These are phyloP conservation scores for Cydonia oblonga DNA, from an alignment of 331 rosid species.

Conservation along the genomic window DNA sequence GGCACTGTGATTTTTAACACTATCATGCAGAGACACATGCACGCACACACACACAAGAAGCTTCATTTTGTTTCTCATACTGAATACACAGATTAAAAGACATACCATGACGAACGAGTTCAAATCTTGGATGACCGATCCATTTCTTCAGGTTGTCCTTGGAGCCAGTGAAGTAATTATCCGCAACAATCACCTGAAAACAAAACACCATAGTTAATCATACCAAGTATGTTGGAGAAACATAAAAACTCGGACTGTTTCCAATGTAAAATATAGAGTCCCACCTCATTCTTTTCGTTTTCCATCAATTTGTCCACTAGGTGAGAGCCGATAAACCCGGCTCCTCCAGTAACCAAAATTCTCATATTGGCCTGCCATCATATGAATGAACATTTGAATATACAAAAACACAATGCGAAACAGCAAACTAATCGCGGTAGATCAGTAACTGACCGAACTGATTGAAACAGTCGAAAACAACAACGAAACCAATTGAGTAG, in stretches of 20 bases:
- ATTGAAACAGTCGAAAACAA: neutral
- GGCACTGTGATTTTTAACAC: neutral
- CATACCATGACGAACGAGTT: conserved; percentile 45
- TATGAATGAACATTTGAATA: neutral
- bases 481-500: neutral
- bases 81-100: neutral
- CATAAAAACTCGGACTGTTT: neutral
- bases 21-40: neutral
- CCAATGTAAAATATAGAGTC: neutral
- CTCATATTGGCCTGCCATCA: conserved; percentile 41
- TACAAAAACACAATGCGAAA: neutral
- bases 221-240: neutral
- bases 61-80: neutral
- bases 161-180: conserved; percentile 43
- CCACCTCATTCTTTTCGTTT: conserved; percentile 45
- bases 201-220: neutral
- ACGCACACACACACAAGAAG: neutral
- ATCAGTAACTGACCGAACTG: neutral
- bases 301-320: conserved; percentile 46
- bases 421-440: too few species aligned
- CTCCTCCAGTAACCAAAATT: conserved; percentile 46
- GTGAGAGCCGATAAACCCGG: conserved; percentile 47
- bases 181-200: conserved; percentile 36
- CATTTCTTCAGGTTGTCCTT: conserved; percentile 44
- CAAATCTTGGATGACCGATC: conserved; percentile 50